Evolutionary conservation across 805 yeast species (phyloP).

Genomic region (Lipomyces starkeyi): DNA sequence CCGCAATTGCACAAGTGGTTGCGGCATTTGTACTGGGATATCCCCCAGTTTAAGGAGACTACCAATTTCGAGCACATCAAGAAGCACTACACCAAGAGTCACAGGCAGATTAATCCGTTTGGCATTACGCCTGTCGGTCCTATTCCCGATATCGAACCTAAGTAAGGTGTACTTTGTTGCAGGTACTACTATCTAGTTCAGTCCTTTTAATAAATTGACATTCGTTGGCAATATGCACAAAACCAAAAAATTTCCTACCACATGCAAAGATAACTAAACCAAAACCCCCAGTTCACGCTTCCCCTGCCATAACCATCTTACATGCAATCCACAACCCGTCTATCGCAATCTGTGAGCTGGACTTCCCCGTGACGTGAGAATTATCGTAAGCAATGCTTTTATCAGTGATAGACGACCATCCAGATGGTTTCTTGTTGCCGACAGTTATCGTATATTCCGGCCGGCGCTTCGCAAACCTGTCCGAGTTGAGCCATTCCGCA

Average conservation of each 20-base stretch:
- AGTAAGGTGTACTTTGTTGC: slow-evolving; percentile 12
- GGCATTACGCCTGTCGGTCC: slow-evolving; percentile 92
- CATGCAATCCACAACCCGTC: slow-evolving; percentile 35
- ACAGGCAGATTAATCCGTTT: slow-evolving; percentile 76
- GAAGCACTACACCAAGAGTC: slow-evolving; percentile 87
- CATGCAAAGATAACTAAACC: not conserved
- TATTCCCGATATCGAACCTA: slow-evolving; percentile 68
- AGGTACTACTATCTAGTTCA: not conserved
- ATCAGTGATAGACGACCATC: not conserved
- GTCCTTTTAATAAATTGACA: no score
- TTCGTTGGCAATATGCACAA: no score
- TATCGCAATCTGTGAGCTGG: slow-evolving; percentile 28
- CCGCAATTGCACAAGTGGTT: slow-evolving; percentile 83
- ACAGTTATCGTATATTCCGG: slow-evolving; percentile 21
- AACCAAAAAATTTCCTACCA: no score
- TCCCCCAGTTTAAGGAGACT: slow-evolving; percentile 74
- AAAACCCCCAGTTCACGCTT: slow-evolving; percentile 3
- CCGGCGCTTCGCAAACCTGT: slow-evolving; percentile 14
- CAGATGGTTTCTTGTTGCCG: slow-evolving; percentile 12
- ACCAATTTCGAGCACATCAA: slow-evolving; percentile 91
- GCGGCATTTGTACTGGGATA: slow-evolving; percentile 79
- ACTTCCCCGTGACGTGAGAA: slow-evolving; percentile 5
- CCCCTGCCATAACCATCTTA: slow-evolving; percentile 15
- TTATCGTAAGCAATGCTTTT: slow-evolving; percentile 3
- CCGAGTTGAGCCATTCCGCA: slow-evolving; percentile 15